phyloP scores from a whole-genome alignment of 179 eudicot species.

The Amaranthus tricolor region DNA sequence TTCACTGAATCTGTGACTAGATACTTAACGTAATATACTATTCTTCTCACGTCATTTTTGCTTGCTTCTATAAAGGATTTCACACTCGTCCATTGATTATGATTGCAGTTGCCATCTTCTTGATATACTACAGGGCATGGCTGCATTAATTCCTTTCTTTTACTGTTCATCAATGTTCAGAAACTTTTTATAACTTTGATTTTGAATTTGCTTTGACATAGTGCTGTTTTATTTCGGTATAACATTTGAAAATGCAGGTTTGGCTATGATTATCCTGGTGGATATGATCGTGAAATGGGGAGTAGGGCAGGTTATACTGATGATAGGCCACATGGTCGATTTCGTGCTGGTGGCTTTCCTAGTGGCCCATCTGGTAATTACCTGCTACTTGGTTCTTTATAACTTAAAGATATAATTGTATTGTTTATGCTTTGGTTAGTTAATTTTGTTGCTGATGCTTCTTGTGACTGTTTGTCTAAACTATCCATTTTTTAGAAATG shows the following conservation, averaged over 20 bases:
- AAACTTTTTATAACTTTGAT: not conserved
- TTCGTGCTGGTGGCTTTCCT: constrained; percentile 80
- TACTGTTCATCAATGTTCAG: not conserved
- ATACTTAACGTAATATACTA: not conserved
- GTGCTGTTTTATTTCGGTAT: not conserved
- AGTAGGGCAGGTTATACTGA: constrained; percentile 76
- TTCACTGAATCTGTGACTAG: not conserved
- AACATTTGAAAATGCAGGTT: constrained; percentile 46
- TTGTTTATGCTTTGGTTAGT: not conserved
- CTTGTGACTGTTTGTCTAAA: not conserved
- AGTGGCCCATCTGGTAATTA: constrained; percentile 58
- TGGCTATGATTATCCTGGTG: constrained; percentile 76
- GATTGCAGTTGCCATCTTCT: not conserved
- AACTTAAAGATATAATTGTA: not conserved
- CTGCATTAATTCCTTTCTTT: not conserved
- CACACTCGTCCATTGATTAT: not conserved
- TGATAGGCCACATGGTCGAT: constrained; percentile 95
- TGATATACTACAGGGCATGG: not conserved
- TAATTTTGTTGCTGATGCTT: not conserved
- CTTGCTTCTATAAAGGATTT: not conserved
- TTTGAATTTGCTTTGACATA: not conserved
- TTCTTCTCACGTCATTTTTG: not conserved
- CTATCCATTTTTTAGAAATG: not conserved
- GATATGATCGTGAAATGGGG: constrained; percentile 78
- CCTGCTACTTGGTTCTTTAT: not conserved